Evolutionary conservation across 179 eudicot species (phyloP), one percentile per base, ranked within the genome.

Genomic region (Camellia oleifera): DNA sequence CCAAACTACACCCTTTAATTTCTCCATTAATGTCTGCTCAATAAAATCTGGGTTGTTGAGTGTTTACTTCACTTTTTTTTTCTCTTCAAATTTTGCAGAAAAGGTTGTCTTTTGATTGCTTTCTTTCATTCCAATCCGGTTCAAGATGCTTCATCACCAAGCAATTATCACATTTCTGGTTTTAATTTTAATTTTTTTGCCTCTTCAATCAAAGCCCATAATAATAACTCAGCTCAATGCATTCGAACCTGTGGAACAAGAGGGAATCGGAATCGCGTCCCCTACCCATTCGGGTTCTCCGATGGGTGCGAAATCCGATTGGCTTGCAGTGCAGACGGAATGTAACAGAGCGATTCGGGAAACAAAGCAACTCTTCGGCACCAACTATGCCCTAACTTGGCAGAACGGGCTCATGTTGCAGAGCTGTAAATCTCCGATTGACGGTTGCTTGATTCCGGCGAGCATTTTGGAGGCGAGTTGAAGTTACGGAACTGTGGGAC

Each of bases 261-360:
- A 2, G 5, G 15, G 12, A 18, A 66, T 66, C 50, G 32, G 6
- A 48, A 7, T 12, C 54, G 50, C 9, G 88, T 90, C 1, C 85
- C 71, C 1, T 92, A 83, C 77, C 98, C 98, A 0, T 95, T 95
- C 20, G 97, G 98, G 53, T 93, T 93, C 87, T 83, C 91, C 4
- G 58, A 57, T 0, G 84, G 77, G 0, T 91, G 95, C 67, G 11
- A 42, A 20, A 89, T 93, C 66, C 87, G 3, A 8, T 73, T 95
- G 4, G 67, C 76, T 4, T 95, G 98, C 71, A 78, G 61, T 15
- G 3, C 0, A 7, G 72, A 56, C 4, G 89, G 88, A 90, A 1
- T 95, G 98, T 74, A 26, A 17, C 78, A 94, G 97, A 0, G 32
- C 86, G 14, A 76, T 90, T 5, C 42, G 4, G 0, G 79, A 84